Evolutionary conservation across 129 eudicot species (phyloP).

Genomic region (Lactuca sativa): DNA sequence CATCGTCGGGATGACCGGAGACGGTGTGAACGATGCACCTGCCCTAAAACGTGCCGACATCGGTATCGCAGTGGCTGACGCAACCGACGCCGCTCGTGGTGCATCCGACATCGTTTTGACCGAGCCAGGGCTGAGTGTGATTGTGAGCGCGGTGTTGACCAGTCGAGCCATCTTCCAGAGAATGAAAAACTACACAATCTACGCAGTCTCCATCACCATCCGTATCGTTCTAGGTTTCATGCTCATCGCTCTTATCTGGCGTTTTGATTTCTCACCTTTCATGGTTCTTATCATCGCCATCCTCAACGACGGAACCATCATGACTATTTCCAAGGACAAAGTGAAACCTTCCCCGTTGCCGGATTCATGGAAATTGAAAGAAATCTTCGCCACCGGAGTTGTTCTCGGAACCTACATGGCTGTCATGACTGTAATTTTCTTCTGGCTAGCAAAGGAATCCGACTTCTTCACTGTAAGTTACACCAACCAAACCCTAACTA

Average conservation of each 20-base stretch:
- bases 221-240: slow-evolving; percentile 84
- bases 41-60: slow-evolving; percentile 88
- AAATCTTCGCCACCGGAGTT: slow-evolving; percentile 86
- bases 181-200: slow-evolving; percentile 92
- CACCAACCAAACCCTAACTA: background rate
- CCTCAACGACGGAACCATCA: slow-evolving; percentile 89
- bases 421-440: slow-evolving; percentile 78
- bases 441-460: slow-evolving; percentile 67
- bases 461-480: slow-evolving; percentile 67
- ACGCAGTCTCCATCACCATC: slow-evolving; percentile 89
- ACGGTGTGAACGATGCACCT: slow-evolving; percentile 93
- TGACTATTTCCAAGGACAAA: slow-evolving; percentile 90
- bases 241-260: slow-evolving; percentile 88
- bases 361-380: slow-evolving; percentile 84
- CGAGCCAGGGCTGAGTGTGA: slow-evolving; percentile 88
- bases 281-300: slow-evolving; percentile 90
- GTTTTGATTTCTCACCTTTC: slow-evolving; percentile 86
- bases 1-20: slow-evolving; percentile 93
- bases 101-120: slow-evolving; percentile 91
- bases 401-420: slow-evolving; percentile 87
- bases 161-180: slow-evolving; percentile 91
- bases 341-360: slow-evolving; percentile 87
- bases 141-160: slow-evolving; percentile 75
- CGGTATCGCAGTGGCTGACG: slow-evolving; percentile 92
- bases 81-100: slow-evolving; percentile 89